These are phyloP conservation scores for Ceratobasidium sp. DNA, from an alignment of 1,284 basidiomycete species.

Conservation along the genomic window DNA sequence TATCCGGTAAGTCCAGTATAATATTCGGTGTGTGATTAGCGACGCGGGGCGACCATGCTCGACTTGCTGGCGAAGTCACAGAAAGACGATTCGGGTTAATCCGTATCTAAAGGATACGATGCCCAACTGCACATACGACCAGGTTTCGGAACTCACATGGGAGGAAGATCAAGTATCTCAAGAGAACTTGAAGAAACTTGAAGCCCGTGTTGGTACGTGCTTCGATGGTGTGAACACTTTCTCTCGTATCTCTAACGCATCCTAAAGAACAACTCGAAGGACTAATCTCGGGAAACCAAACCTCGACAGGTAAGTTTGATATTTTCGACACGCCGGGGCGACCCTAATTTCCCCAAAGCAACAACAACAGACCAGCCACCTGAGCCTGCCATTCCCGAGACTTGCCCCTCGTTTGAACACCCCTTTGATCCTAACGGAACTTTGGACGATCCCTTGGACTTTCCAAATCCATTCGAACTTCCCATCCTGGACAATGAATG, in stretches of 20 bases:
- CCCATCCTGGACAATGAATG: conserved; percentile 7
- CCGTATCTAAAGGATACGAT: conserved; percentile 11
- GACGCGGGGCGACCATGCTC: conserved; percentile 35
- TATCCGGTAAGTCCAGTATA: background rate
- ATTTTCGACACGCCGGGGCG: too few species aligned
- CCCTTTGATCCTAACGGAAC: too few species aligned
- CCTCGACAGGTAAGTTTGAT: too few species aligned
- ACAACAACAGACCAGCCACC: background rate
- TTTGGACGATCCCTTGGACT: background rate
- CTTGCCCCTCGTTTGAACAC: background rate
- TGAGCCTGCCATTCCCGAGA: background rate
- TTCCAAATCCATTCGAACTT: background rate
- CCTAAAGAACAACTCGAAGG: conserved; percentile 23
- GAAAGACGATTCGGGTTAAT: conserved; percentile 33
- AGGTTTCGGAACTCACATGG: conserved; percentile 5
- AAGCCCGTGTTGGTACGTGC: conserved; percentile 31
- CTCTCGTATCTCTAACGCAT: background rate
- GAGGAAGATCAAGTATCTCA: conserved; percentile 10
- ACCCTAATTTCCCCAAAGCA: too few species aligned
- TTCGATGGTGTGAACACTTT: too few species aligned
- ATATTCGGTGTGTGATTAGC: background rate
- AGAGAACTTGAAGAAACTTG: conserved; percentile 20
- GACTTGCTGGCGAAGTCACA: conserved; percentile 23
- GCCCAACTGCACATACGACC: conserved; percentile 35
- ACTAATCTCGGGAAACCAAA: background rate